These are phyloP conservation scores for Patellaria atrata DNA, from an alignment of 495 filamentous ascomycete species.

Conservation along the genomic window DNA sequence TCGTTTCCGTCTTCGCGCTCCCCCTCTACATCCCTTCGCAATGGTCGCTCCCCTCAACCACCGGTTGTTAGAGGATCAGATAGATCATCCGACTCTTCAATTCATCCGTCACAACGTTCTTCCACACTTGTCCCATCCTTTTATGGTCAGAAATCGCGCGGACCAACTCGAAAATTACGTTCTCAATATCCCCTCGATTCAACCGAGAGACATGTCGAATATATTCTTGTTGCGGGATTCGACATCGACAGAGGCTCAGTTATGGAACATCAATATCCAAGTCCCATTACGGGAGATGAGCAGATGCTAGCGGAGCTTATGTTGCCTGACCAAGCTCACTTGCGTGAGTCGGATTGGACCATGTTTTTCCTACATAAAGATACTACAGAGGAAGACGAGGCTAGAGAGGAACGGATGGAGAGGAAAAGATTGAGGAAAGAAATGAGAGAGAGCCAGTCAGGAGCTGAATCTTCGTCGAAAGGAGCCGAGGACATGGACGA, in stretches of 20 bases:
- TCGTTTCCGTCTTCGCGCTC: constrained; percentile 44
- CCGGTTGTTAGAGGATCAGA: constrained; percentile 31
- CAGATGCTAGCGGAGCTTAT: constrained; percentile 97
- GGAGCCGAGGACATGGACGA: constrained; percentile 27
- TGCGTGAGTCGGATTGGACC: constrained; percentile 94
- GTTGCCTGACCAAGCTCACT: constrained; percentile 94
- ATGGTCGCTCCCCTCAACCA: constrained; percentile 39
- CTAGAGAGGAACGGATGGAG: constrained; percentile 39
- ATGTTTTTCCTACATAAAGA: constrained; percentile 99
- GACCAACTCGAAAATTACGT: constrained; percentile 43
- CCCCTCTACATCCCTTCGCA: constrained; percentile 35
- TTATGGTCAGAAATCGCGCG: background rate
- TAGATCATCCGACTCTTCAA: constrained; percentile 6
- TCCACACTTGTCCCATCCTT: constrained; percentile 4
- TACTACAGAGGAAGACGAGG: constrained; percentile 59
- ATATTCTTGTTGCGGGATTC: constrained; percentile 96
- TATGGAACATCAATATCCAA: constrained; percentile 97
- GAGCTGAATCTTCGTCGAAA: constrained; percentile 6
- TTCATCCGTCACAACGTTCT: constrained; percentile 9
- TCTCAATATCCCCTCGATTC: constrained; percentile 77
- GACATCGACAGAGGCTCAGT: constrained; percentile 90
- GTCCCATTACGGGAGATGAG: constrained; percentile 91
- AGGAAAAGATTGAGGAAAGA: constrained; percentile 31
- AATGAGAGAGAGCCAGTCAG: constrained; percentile 18
- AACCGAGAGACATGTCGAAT: constrained; percentile 88